These are phyloP conservation scores for Quercus aquifolioides DNA, from an alignment of 306 rosid genomes.

Conservation along the genomic window DNA sequence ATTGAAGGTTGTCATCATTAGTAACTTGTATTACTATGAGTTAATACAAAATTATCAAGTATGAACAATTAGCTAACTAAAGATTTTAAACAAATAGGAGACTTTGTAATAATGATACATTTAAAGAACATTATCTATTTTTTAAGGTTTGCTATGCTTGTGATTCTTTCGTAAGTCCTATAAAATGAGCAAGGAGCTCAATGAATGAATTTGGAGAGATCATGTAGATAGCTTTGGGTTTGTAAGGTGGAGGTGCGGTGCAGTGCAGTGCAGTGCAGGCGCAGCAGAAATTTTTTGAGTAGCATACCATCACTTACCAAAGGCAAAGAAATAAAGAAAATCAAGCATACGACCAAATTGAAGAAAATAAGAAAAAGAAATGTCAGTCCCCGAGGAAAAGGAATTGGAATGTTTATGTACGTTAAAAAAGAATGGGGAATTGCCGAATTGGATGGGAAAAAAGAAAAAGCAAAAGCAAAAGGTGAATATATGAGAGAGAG, in stretches of 20 bases:
- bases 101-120: too few species aligned
- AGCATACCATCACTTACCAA: too few species aligned
- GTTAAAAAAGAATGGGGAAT: constrained; percentile 24
- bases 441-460: constrained; percentile 13
- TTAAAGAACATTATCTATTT: too few species aligned
- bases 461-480: constrained; percentile 26
- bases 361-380: background rate
- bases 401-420: constrained; percentile 31
- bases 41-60: too few species aligned
- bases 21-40: too few species aligned
- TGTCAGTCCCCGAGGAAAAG: constrained; percentile 22
- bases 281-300: background rate
- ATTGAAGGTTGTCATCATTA: background rate
- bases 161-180: too few species aligned
- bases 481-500: background rate
- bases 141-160: too few species aligned
- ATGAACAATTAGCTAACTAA: too few species aligned
- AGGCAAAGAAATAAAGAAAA: background rate
- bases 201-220: background rate
- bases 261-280: background rate
- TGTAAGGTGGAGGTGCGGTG: background rate
- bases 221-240: background rate
- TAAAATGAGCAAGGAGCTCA: background rate
- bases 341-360: background rate
- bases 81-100: too few species aligned